Evolutionary conservation across 2,329 filamentous ascomycete genomes (phyloP), one percentile per base, ranked within the genome.

Genomic region (Alternaria ethzedia): DNA sequence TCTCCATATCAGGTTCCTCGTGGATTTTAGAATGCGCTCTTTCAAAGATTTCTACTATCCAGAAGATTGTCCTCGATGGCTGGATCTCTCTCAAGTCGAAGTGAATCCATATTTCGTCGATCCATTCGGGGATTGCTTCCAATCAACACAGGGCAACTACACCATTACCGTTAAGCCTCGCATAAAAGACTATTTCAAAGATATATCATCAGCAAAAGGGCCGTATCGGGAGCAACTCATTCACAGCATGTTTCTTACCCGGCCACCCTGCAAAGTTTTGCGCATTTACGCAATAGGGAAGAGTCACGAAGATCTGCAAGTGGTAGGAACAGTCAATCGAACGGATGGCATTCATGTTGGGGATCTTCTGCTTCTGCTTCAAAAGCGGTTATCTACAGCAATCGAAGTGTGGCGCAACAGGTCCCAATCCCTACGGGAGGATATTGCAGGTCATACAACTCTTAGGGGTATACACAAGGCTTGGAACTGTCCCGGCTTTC

Each of bases 141-240:
- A 36, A 36, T 2, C 32, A 36, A 5, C 5, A 4, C 32, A 36
- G 4, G 32, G 32, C 32, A 36, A 3, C 0, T 36, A 36, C 32
- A 36, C 32, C 8, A 10, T 36, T n/a, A n/a, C 32, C 0, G 1
- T 36, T 0, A 36, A 36, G 32, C 32, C 32, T 5, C 32, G 0
- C 32, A n/a, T 36, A 36, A 1, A 36, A 5, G 32, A 36, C 7
- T 36, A 36, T 36, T 7, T 36, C 13, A n/a, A 2, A 36, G 1
- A 0, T 3, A 2, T n/a, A 5, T 0, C 32, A 5, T 36, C 32
- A 36, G 5, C 0, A 0, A 36, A 0, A 36, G 4, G 32, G 0
- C 32, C 32, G 2, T 36, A 4, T 3, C 15, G 32, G 32, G 32
- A 36, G 32, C 32, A 36, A 4, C 32, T 36, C 1, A 5, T 36